Evolutionary conservation across 106 monocot species (phyloP).

Genomic region (Dactylorhiza incarnata): DNA sequence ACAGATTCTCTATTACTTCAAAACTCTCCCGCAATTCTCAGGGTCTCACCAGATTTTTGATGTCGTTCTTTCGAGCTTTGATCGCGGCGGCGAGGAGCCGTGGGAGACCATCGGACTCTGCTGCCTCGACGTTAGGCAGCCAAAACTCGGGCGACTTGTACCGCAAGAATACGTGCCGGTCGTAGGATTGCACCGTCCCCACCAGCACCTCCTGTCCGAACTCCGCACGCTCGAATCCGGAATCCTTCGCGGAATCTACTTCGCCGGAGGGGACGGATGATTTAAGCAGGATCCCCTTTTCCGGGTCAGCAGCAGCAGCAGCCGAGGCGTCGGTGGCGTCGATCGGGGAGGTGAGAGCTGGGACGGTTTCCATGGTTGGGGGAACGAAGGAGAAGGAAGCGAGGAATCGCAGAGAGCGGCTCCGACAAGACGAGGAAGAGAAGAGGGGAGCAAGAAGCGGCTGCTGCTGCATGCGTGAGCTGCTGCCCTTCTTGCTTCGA

Average conservation of each 20-base stretch:
- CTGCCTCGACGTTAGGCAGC: slow-evolving; percentile 51
- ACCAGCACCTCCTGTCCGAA: slow-evolving; percentile 36
- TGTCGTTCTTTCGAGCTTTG: slow-evolving; percentile 40
- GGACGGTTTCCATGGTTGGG: background rate
- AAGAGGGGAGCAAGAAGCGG: background rate
- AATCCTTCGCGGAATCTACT: slow-evolving; percentile 18
- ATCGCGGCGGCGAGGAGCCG: slow-evolving; percentile 48
- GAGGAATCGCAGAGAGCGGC: background rate
- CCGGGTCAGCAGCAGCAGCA: background rate
- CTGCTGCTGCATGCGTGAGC: background rate
- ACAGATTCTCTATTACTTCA: no score
- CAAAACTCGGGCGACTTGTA: slow-evolving; percentile 53
- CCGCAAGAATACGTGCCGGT: slow-evolving; percentile 82
- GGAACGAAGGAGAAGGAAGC: background rate
- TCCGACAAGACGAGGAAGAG: background rate
- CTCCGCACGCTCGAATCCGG: slow-evolving; percentile 36
- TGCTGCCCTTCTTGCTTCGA: background rate
- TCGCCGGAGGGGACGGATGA: slow-evolving; percentile 7
- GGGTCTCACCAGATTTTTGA: slow-evolving; percentile 43
- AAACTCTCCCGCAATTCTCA: no score
- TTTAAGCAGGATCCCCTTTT: background rate
- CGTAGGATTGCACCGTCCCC: slow-evolving; percentile 60
- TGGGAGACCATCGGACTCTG: slow-evolving; percentile 65
- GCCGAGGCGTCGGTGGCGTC: background rate
- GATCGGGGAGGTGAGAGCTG: background rate